phyloP scores from a whole-genome alignment of 2,329 filamentous ascomycete genomes.

The Paecilomyces formosus region DNA sequence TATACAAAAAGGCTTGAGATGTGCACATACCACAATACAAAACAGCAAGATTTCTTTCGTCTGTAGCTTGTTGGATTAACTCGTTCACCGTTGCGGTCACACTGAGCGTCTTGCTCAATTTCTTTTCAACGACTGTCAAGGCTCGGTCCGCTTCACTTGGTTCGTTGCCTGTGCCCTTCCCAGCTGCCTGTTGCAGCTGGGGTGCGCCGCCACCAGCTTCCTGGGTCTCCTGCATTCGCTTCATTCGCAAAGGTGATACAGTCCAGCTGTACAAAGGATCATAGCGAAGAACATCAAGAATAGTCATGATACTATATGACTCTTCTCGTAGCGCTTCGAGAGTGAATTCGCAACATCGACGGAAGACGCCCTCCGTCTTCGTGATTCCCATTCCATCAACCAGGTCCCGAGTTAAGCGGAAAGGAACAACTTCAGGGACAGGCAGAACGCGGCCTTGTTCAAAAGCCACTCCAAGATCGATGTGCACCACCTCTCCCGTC shows the following conservation, averaged over 20 bases:
- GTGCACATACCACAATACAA: slow-evolving; percentile 66
- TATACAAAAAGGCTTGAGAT: slow-evolving; percentile 4
- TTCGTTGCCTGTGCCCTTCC: slow-evolving; percentile 43
- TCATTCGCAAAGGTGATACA: slow-evolving; percentile 62
- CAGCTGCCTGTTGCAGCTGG: slow-evolving; percentile 20
- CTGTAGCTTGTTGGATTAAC: slow-evolving; percentile 88
- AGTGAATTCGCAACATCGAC: slow-evolving; percentile 97
- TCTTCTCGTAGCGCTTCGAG: slow-evolving; percentile 92
- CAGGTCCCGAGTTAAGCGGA: slow-evolving; percentile 86
- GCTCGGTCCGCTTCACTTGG: slow-evolving; percentile 83
- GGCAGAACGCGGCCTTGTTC: slow-evolving; percentile 93
- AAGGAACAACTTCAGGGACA: slow-evolving; percentile 91
- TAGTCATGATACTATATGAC: slow-evolving; percentile 95
- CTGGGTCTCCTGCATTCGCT: slow-evolving; percentile 56
- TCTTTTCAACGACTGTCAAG: slow-evolving; percentile 89
- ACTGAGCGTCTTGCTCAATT: slow-evolving; percentile 86
- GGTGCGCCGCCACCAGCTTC: slow-evolving; percentile 34
- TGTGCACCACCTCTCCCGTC: slow-evolving; percentile 91
- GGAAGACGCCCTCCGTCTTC: slow-evolving; percentile 90
- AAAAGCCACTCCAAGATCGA: slow-evolving; percentile 94
- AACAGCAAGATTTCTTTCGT: slow-evolving; percentile 85
- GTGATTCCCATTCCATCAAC: slow-evolving; percentile 96
- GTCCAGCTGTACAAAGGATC: slow-evolving; percentile 97
- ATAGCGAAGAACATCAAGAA: slow-evolving; percentile 94
- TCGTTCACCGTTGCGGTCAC: slow-evolving; percentile 95